A percentile compares a stretch with the other conserved stretches of the same genome.
Conservation (phyloP, 177 flowering plant species). For the Vitis hybrid region DNA sequence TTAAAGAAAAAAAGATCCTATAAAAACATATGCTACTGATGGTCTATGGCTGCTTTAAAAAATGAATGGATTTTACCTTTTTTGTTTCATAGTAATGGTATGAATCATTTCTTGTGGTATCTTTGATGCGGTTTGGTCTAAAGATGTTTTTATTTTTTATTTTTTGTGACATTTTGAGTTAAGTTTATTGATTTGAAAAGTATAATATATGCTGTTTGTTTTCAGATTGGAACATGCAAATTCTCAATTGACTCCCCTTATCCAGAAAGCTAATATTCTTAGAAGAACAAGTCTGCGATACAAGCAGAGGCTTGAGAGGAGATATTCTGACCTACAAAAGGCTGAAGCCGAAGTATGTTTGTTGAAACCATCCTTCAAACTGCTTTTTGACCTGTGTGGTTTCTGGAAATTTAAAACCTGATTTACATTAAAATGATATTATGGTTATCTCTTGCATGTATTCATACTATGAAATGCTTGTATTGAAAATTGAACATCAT, state of each 20-base stretch:
- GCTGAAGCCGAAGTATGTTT: slow-evolving; percentile 87
- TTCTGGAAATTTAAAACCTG: not conserved
- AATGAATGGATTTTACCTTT: too few species aligned
- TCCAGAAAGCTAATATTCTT: slow-evolving; percentile 34
- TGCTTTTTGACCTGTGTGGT: not conserved
- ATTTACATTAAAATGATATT: not conserved
- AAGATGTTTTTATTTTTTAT: not conserved
- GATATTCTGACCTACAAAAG: slow-evolving; percentile 66
- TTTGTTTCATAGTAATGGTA: too few species aligned
- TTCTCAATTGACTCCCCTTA: slow-evolving; percentile 36
- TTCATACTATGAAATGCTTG: slow-evolving; percentile 1
- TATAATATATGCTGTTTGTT: not conserved
- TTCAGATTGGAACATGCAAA: slow-evolving; percentile 48
- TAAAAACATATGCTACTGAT: too few species aligned
- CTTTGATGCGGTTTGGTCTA: not conserved
- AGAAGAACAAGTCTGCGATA: slow-evolving; percentile 36
- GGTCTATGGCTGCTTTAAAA: too few species aligned
- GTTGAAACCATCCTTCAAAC: not conserved
- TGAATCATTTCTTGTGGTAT: too few species aligned
- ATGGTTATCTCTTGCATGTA: not conserved
- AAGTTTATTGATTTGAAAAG: too few species aligned
- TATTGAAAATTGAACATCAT: not conserved
- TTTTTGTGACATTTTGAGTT: not conserved
- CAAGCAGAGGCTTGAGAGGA: slow-evolving; percentile 64
- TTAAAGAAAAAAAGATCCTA: too few species aligned